phyloP scores from a whole-genome alignment of 371 early-diverging fungal genomes.

The Smittium culicis region DNA sequence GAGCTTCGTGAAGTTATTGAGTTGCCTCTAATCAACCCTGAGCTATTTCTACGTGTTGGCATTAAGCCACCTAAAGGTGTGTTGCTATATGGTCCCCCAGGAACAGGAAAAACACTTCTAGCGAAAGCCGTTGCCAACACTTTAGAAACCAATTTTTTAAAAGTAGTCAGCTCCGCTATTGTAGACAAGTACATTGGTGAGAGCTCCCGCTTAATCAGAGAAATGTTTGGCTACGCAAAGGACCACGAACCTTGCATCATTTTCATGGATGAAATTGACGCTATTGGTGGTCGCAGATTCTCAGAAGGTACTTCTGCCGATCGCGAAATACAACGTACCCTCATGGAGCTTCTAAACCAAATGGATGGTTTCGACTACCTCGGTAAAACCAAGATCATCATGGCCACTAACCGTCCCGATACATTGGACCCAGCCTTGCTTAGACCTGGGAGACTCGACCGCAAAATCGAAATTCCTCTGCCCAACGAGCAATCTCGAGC shows the following conservation, averaged over 20 bases:
- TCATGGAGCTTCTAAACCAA: conserved; percentile 99
- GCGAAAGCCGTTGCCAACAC: conserved; percentile 97
- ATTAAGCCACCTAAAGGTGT: conserved; percentile 98
- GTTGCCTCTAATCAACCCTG: conserved; percentile 97
- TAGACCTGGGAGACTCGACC: conserved; percentile 95
- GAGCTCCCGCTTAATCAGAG: conserved; percentile 89
- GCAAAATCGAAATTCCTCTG: conserved; percentile 98
- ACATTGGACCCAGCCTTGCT: conserved; percentile 97
- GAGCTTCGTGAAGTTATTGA: conserved; percentile 98
- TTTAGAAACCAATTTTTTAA: conserved; percentile 92
- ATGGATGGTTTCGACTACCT: conserved; percentile 99
- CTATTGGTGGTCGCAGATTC: conserved; percentile 98
- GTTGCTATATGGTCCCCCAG: conserved; percentile 97
- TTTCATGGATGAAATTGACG: conserved; percentile 99
- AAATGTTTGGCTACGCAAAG: conserved; percentile 99
- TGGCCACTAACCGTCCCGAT: conserved; percentile 99
- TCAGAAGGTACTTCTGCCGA: conserved; percentile 98
- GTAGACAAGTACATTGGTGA: conserved; percentile 99
- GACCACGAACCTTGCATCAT: conserved; percentile 99
- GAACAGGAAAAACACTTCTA: conserved; percentile 79
- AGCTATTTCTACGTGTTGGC: conserved; percentile 96
- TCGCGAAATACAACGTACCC: conserved; percentile 98
- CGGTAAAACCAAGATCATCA: conserved; percentile 97
- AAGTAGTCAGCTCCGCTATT: conserved; percentile 93
- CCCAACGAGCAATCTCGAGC: conserved; percentile 62